Conservation (phyloP, 768 basidiomycete species). For the Pleurotus eryngii region DNA sequence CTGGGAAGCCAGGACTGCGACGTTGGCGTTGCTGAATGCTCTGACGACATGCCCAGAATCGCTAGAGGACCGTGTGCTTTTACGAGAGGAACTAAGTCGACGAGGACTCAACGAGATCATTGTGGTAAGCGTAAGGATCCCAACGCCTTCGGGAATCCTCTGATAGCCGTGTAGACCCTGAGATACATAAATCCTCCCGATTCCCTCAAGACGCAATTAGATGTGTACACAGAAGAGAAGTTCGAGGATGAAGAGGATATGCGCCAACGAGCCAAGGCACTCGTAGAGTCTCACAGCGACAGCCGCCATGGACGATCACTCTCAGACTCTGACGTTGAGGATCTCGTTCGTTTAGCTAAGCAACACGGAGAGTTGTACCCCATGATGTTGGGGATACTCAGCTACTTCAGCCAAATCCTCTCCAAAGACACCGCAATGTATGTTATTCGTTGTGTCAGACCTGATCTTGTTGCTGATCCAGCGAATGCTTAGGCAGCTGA, state of each 20-base stretch:
- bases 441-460: slow-evolving; percentile 21
- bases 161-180: slow-evolving; percentile 47
- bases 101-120: slow-evolving; percentile 82
- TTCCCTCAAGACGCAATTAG: slow-evolving; percentile 71
- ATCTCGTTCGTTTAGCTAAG: slow-evolving; percentile 57
- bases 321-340: slow-evolving; percentile 55
- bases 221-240: slow-evolving; percentile 83
- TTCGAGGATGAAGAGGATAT: slow-evolving; percentile 88
- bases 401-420: slow-evolving; percentile 51
- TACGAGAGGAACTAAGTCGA: slow-evolving; percentile 81
- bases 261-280: slow-evolving; percentile 53
- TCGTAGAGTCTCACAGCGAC: slow-evolving; percentile 24
- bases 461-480: neutral
- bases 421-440: slow-evolving; percentile 61
- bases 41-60: slow-evolving; percentile 71
- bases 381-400: slow-evolving; percentile 56
- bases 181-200: slow-evolving; percentile 77
- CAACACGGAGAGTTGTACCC: slow-evolving; percentile 64
- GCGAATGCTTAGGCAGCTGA: slow-evolving; percentile 48
- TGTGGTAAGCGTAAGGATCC: slow-evolving; percentile 52
- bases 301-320: slow-evolving; percentile 25
- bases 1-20: slow-evolving; percentile 80
- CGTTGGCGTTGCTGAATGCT: slow-evolving; percentile 78
- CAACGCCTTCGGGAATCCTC: neutral
- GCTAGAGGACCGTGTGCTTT: slow-evolving; percentile 72